Conservation (phyloP, 129 eudicot genomes). For the Chrysanthemum makinoi region DNA sequence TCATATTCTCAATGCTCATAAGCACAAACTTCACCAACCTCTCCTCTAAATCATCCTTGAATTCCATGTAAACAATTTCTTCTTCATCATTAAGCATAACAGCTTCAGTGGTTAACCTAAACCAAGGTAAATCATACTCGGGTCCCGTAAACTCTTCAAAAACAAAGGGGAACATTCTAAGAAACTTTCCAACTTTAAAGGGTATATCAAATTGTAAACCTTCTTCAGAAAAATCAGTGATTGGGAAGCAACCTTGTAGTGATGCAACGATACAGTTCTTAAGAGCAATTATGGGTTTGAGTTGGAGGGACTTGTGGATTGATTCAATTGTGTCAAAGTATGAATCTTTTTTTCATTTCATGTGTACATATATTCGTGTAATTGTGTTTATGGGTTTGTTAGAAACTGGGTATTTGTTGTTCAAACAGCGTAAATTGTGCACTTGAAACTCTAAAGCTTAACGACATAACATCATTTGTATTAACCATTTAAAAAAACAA, state of each 20-base stretch:
- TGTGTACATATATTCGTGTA: slow-evolving; percentile 63
- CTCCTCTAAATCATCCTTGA: slow-evolving; percentile 39
- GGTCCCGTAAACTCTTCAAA: slow-evolving; percentile 80
- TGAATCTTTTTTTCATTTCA: slow-evolving; percentile 82
- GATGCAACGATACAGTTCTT: slow-evolving; percentile 59
- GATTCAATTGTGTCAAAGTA: slow-evolving; percentile 60
- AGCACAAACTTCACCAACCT: slow-evolving; percentile 61
- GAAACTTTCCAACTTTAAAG: slow-evolving; percentile 60
- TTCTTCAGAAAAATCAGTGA: slow-evolving; percentile 70
- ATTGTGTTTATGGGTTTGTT: slow-evolving; percentile 12
- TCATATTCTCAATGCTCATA: slow-evolving; percentile 48
- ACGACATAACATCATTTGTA: too few species aligned
- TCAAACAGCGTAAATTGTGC: slow-evolving; percentile 2
- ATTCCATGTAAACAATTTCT: slow-evolving; percentile 47
- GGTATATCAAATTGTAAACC: slow-evolving; percentile 53
- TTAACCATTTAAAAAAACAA: too few species aligned
- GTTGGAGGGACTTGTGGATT: slow-evolving; percentile 50
- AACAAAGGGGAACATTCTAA: slow-evolving; percentile 61
- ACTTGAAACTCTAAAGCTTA: too few species aligned
- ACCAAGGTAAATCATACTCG: slow-evolving; percentile 69
- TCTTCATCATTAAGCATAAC: slow-evolving; percentile 53
- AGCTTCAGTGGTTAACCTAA: slow-evolving; percentile 61
- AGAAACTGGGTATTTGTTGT: slow-evolving; percentile 20
- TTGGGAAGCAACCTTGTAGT: slow-evolving; percentile 58
- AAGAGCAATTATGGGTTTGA: slow-evolving; percentile 63